Percentiles rank a stretch among this genome's conserved stretches.
Conservation (phyloP, 768 basidiomycete species). For the Boletus rufocinnamomeus region DNA sequence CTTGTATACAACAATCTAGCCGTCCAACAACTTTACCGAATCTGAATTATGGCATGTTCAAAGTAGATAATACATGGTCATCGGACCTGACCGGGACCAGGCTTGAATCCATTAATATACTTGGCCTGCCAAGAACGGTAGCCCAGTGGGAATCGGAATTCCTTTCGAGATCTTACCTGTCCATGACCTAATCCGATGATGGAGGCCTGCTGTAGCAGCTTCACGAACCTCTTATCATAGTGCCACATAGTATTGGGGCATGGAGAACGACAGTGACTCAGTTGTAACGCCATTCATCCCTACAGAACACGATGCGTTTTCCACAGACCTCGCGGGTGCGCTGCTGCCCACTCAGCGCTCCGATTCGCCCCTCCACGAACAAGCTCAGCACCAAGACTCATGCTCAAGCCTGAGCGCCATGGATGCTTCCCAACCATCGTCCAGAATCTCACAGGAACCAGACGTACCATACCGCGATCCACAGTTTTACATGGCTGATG, state of each 20-base stretch:
- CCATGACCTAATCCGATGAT: slow-evolving; percentile 8
- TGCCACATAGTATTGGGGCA: slow-evolving; percentile 1
- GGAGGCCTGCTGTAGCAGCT: neutral
- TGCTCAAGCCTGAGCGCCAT: neutral
- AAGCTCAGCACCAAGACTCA: slow-evolving; percentile 12
- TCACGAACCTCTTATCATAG: neutral
- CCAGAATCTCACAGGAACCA: slow-evolving; percentile 11
- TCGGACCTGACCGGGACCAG: too few relatives aligned
- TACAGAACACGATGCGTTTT: slow-evolving; percentile 19
- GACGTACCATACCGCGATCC: slow-evolving; percentile 41
- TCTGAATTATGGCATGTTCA: neutral
- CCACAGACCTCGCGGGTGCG: slow-evolving; percentile 1
- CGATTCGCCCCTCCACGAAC: slow-evolving; percentile 13
- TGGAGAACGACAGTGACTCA: slow-evolving; percentile 18
- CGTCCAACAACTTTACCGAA: neutral
- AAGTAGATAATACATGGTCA: neutral
- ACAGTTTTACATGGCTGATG: slow-evolving; percentile 66
- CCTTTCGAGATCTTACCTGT: neutral
- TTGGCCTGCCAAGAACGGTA: neutral
- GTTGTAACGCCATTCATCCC: slow-evolving; percentile 24
- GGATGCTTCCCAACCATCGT: slow-evolving; percentile 1
- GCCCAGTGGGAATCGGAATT: neutral
- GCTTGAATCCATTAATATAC: neutral
- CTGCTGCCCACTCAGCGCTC: slow-evolving; percentile 9
- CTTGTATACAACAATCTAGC: neutral